Evolutionary conservation across 768 basidiomycete genomes (phyloP), one percentile per base, ranked within the genome.

Genomic region (Mycena rebaudengoi): DNA sequence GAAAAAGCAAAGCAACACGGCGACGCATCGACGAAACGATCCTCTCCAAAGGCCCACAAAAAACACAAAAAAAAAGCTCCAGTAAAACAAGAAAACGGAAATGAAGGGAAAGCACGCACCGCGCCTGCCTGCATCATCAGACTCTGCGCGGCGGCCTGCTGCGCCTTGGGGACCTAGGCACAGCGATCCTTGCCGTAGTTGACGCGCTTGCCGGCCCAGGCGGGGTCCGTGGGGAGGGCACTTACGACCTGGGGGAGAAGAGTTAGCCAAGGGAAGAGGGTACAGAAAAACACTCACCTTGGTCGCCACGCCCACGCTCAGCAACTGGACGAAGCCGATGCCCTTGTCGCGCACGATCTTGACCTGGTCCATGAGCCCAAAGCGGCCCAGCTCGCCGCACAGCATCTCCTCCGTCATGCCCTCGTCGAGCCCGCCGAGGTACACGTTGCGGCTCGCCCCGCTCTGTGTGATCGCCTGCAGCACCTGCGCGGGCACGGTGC

Each of bases 341-440:
- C 98, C 98, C 86, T 98, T 98, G 82, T 99, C 98, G 64, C 97
- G 82, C 52, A 99, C 98, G 73, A 99, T 98, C 86, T 99, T 99
- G 75, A 99, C 96, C 76, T 99, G 97, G 78, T 99, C 98, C 71
- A 99, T 98, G 28, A 97, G 83, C 21, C 98, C 98, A 72, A 97
- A 99, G 41, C 92, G 85, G 71, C 91, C 90, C 23, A 99, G 82
- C 73, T 98, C 96, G 65, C 99, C 96, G 32, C 97, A 81, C 30
- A 99, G 81, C 78, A 89, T 88, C 78, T 96, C 93, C 81, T 99
- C 98, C 1, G 94, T 97, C 82, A 90, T 88, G 51, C 80, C 83
- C 78, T 96, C 94, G 40, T 97, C 96, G 39, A 99, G 81, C 18
- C 95, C 95, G 41, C 98, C 98, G 18, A 99, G 85, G 73, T 98